Percentiles rank a stretch among this genome's conserved stretches.
These are phyloP conservation scores for Lactarius pseudohatsudake DNA, from an alignment of 768 basidiomycete species.

Conservation along the genomic window DNA sequence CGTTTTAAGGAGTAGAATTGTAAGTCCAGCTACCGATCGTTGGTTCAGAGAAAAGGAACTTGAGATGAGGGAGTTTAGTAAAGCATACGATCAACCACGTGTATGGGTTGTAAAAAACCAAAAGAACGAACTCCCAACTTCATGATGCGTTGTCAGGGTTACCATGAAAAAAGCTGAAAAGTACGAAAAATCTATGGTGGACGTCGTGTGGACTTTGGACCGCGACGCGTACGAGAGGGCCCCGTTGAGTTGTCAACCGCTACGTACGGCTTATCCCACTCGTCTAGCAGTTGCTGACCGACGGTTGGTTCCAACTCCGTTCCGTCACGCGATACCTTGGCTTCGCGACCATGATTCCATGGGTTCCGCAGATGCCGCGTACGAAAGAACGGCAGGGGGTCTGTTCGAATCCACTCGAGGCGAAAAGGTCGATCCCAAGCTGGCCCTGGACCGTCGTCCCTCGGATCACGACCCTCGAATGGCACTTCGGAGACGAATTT, in stretches of 20 bases:
- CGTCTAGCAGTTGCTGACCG: slow-evolving; percentile 64
- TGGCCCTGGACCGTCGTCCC: slow-evolving; percentile 30
- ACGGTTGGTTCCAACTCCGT: slow-evolving; percentile 86
- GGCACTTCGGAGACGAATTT: slow-evolving; percentile 22
- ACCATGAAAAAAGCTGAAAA: slow-evolving; percentile 23
- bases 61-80: background rate
- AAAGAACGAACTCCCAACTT: background rate
- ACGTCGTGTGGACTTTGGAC: slow-evolving; percentile 16
- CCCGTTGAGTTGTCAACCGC: slow-evolving; percentile 24
- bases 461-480: slow-evolving; percentile 33
- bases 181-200: background rate
- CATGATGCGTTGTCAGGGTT: background rate
- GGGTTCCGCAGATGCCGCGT: slow-evolving; percentile 84
- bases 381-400: slow-evolving; percentile 68
- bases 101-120: background rate
- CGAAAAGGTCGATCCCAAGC: slow-evolving; percentile 79
- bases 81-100: background rate
- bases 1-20: too few species aligned
- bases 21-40: background rate
- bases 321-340: slow-evolving; percentile 85
- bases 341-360: slow-evolving; percentile 85
- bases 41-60: background rate
- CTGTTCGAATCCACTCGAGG: slow-evolving; percentile 77
- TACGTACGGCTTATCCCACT: slow-evolving; percentile 53
- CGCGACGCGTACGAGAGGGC: slow-evolving; percentile 7